These are phyloP conservation scores for Pogostemon cablin DNA, from an alignment of 257 asterid genomes.

Conservation along the genomic window DNA sequence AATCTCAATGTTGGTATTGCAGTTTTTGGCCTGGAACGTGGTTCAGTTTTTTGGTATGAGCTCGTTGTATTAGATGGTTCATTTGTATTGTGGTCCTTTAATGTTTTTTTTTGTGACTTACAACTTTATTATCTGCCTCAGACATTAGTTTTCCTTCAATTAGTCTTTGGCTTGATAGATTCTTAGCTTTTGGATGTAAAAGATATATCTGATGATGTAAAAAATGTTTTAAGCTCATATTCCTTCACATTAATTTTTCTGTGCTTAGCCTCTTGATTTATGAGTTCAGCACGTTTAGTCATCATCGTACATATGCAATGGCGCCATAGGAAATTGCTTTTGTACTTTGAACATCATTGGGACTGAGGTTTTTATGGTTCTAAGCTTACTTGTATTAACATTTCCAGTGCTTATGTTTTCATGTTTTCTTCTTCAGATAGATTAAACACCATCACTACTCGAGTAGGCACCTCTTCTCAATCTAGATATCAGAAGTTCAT, in stretches of 20 bases:
- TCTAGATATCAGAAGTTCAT: constrained; percentile 30
- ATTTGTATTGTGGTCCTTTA: background rate
- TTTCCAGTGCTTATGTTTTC: background rate
- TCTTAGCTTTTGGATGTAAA: background rate
- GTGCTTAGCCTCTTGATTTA: background rate
- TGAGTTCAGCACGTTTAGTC: constrained; percentile 8
- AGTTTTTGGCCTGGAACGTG: background rate
- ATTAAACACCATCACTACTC: constrained; percentile 29
- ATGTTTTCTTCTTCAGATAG: constrained; percentile 31
- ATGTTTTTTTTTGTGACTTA: background rate
- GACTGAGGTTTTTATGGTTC: constrained; percentile 11
- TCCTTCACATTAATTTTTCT: background rate
- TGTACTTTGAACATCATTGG: background rate
- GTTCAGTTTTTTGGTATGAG: background rate
- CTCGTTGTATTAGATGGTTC: background rate
- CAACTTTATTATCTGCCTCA: background rate
- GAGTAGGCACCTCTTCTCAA: constrained; percentile 22
- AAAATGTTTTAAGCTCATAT: background rate
- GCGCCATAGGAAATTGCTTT: background rate
- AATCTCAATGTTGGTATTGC: background rate
- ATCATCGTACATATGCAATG: constrained; percentile 2
- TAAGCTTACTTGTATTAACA: background rate
- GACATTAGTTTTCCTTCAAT: background rate
- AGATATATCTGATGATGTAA: background rate
- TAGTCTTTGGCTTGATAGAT: constrained; percentile 1